A percentile compares a stretch with the other conserved stretches of the same genome.
Conservation (phyloP, 306 rosid species). For the Vigna radiata region DNA sequence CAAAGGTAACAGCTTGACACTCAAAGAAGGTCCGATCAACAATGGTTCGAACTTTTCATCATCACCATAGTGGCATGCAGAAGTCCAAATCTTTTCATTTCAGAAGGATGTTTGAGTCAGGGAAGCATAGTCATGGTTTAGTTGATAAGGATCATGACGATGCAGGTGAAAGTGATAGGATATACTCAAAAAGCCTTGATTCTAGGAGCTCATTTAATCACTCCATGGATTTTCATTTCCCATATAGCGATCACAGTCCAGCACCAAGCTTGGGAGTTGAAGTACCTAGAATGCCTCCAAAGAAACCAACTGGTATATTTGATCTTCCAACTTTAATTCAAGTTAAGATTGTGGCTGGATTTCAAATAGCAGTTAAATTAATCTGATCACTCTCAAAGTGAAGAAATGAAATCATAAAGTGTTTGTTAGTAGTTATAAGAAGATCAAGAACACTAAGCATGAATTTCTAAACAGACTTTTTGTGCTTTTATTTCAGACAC, state of each 20-base stretch:
- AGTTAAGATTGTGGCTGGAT: conserved; percentile 9
- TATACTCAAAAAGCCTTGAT: conserved; percentile 45
- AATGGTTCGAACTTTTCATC: conserved; percentile 73
- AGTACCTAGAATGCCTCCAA: conserved; percentile 44
- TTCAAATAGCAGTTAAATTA: conserved; percentile 18
- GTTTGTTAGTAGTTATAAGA: neutral
- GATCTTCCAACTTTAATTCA: neutral
- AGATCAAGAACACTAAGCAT: neutral
- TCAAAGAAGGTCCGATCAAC: conserved; percentile 35
- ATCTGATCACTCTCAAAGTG: conserved; percentile 23
- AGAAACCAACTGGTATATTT: conserved; percentile 55
- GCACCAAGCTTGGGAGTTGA: conserved; percentile 36
- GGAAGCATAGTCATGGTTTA: conserved; percentile 62
- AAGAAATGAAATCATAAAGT: neutral
- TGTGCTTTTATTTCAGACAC: conserved; percentile 57
- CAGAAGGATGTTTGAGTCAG: conserved; percentile 74
- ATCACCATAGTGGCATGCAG: conserved; percentile 59
- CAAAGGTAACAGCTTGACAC: conserved; percentile 34
- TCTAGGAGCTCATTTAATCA: neutral
- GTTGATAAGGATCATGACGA: conserved; percentile 56
- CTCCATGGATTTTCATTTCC: conserved; percentile 22
- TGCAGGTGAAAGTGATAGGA: conserved; percentile 29
- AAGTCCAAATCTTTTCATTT: conserved; percentile 73
- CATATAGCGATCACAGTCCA: conserved; percentile 35
- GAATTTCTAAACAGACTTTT: neutral